These are phyloP conservation scores for Euphorbia lathyris DNA, from an alignment of 345 rosid species.

Conservation along the genomic window DNA sequence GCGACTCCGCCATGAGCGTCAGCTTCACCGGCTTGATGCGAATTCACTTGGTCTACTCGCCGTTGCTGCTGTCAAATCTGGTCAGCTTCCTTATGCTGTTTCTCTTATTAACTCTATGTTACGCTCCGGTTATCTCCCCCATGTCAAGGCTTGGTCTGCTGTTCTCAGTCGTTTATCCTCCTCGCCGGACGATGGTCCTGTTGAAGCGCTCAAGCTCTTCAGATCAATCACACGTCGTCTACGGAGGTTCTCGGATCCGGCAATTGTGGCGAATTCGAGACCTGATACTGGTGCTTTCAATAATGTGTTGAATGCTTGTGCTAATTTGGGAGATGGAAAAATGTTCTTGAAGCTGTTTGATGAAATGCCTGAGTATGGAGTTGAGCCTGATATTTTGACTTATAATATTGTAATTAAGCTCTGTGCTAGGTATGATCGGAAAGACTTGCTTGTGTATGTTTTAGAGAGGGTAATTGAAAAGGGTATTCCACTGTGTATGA, in stretches of 20 bases:
- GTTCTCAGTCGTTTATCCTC: constrained; percentile 70
- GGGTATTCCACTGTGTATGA: constrained; percentile 59
- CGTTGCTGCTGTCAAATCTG: constrained; percentile 64
- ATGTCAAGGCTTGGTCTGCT: constrained; percentile 88
- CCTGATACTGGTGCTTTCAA: constrained; percentile 87
- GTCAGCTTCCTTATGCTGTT: constrained; percentile 69
- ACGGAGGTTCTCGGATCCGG: constrained; percentile 43
- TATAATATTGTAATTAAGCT: constrained; percentile 82
- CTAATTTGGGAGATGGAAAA: constrained; percentile 61
- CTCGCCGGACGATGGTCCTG: constrained; percentile 64
- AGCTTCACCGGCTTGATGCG: constrained; percentile 88
- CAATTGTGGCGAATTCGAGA: constrained; percentile 48
- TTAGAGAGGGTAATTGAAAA: constrained; percentile 62
- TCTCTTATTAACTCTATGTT: constrained; percentile 84
- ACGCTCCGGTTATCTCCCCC: constrained; percentile 88
- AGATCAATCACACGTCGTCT: constrained; percentile 47
- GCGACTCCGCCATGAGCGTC: constrained; percentile 85
- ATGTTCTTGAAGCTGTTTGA: constrained; percentile 62
- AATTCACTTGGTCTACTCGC: constrained; percentile 91
- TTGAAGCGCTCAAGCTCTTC: constrained; percentile 57
- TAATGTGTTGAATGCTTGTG: constrained; percentile 80
- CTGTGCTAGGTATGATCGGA: constrained; percentile 68
- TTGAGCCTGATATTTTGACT: constrained; percentile 68
- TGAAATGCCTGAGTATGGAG: constrained; percentile 59
- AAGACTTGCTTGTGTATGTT: constrained; percentile 70